Percentiles rank a stretch among this genome's conserved stretches.
Conservation (phyloP, 2,329 filamentous ascomycete species). For the Fusarium nurragi region DNA sequence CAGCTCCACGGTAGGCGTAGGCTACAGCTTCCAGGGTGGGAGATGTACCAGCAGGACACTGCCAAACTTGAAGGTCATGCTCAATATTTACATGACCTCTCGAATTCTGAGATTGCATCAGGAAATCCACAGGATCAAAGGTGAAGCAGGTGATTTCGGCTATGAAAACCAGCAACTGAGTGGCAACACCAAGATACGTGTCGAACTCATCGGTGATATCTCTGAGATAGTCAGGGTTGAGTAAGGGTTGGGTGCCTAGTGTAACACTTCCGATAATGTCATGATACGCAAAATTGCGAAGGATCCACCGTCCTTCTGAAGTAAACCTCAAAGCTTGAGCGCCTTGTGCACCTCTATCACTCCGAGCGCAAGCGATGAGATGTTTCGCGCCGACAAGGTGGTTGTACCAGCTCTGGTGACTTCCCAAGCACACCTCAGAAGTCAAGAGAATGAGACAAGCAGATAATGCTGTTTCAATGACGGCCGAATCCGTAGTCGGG, state of each 20-base stretch:
- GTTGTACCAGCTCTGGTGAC: not conserved
- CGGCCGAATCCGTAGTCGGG: not conserved
- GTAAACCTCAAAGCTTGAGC: not conserved
- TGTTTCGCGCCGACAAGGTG: not conserved
- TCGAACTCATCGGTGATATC: not conserved
- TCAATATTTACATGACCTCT: not conserved
- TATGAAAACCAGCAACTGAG: not conserved
- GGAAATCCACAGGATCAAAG: not conserved
- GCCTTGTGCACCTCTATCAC: not conserved
- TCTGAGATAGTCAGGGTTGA: not conserved
- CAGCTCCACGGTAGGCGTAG: not conserved
- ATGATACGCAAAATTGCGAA: not conserved
- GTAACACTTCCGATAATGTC: not conserved
- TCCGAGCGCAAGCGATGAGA: not conserved
- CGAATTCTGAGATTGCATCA: rapidly evolving
- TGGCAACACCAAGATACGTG: not conserved
- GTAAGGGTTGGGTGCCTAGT: not conserved
- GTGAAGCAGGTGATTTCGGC: not conserved
- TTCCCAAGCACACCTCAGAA: not conserved
- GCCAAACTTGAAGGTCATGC: not conserved
- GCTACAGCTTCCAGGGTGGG: not conserved
- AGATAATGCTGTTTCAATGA: not conserved
- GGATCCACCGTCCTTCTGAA: not conserved
- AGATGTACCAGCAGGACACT: not conserved
- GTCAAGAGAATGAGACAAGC: not conserved